A percentile compares a stretch with the other conserved stretches of the same genome.
Evolutionary conservation across 2,329 filamentous ascomycete genomes (phyloP).

Genomic region (Coniella lustricola): DNA sequence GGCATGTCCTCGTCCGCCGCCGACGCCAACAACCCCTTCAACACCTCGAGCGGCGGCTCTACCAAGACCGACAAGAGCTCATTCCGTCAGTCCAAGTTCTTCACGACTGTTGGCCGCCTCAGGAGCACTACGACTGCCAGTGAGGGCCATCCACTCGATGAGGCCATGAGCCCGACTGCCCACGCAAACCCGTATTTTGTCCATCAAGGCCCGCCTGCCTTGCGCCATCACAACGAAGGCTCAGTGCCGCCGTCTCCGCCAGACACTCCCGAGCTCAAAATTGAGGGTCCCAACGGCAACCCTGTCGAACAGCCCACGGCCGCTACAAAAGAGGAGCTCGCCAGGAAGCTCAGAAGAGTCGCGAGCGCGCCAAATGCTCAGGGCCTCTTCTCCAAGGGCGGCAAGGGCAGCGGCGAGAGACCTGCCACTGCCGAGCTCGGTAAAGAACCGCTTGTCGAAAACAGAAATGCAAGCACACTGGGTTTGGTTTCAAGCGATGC

Average conservation of each 20-base stretch:
- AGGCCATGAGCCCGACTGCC: slow-evolving; percentile 82
- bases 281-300: slow-evolving; percentile 58
- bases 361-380: slow-evolving; percentile 97
- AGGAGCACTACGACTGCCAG: slow-evolving; percentile 86
- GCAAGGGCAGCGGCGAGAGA: slow-evolving; percentile 54
- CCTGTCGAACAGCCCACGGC: slow-evolving; percentile 63
- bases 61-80: slow-evolving; percentile 57
- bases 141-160: slow-evolving; percentile 85
- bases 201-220: slow-evolving; percentile 86
- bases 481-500: slow-evolving; percentile 38
- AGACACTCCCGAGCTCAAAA: slow-evolving; percentile 75
- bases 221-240: slow-evolving; percentile 90
- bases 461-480: slow-evolving; percentile 42
- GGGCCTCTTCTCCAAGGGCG: slow-evolving; percentile 66
- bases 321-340: slow-evolving; percentile 87
- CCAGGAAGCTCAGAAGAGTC: slow-evolving; percentile 84
- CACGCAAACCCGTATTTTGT: slow-evolving; percentile 96
- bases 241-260: slow-evolving; percentile 90
- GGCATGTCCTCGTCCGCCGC: slow-evolving; percentile 6
- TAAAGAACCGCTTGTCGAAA: slow-evolving; percentile 67
- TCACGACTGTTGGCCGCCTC: slow-evolving; percentile 79
- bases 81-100: slow-evolving; percentile 81
- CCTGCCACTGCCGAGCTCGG: slow-evolving; percentile 80
- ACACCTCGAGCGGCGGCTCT: slow-evolving; percentile 19
- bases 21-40: slow-evolving; percentile 9